Evolutionary conservation across 2,329 filamentous ascomycete genomes (phyloP), one percentile per base, ranked within the genome.

Genomic region (Chaetomiaceae sp.): DNA sequence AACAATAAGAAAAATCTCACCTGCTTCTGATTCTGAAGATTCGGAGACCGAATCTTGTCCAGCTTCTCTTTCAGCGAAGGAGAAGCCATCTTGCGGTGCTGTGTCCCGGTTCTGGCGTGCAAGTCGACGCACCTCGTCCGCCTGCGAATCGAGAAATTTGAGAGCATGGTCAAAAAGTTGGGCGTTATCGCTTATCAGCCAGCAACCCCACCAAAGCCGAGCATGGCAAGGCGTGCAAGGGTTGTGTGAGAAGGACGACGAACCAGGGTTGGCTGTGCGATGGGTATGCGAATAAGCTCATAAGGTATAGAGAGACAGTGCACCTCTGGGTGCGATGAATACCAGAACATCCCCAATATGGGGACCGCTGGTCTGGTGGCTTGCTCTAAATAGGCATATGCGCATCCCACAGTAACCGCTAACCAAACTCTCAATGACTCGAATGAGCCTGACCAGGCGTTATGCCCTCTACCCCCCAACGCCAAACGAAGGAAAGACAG

Each of bases 21-120:
- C 78, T 90, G 88, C 67, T 95, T 83, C 71, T 96, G 90, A 66
- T 87, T 95, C 68, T 97, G 88, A 61, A 96, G 81, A 69, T 95
- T 95, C 47, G 93, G 93, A 64, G 87, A 93, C 70, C 93, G 87
- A 68, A 97, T 96, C 79, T 94, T 96, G 72, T 91, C 87, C 65
- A 98, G 81, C 75, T 89, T 94, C 74, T 95, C 91, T 66, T 86
- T 82, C 62, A 97, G 62, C 55, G 74, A 71, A 58, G 70, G 62
- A 55, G 71, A 69, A 59, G 70, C 67, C 75, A 78, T 78, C 50
- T 61, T 58, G 53, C 43, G 38, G 48, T 49, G 41, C 42, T 20
- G 44, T 46, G 20, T 40, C 38, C 34, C 38, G 45, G 34, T n/a
- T 48, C 65, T 38, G 47, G 41, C 35, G 46, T 51, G 43, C 49